Evolutionary conservation across 352 stramenopile species (phyloP).

Genomic region (Globisporangium abappressorium): DNA sequence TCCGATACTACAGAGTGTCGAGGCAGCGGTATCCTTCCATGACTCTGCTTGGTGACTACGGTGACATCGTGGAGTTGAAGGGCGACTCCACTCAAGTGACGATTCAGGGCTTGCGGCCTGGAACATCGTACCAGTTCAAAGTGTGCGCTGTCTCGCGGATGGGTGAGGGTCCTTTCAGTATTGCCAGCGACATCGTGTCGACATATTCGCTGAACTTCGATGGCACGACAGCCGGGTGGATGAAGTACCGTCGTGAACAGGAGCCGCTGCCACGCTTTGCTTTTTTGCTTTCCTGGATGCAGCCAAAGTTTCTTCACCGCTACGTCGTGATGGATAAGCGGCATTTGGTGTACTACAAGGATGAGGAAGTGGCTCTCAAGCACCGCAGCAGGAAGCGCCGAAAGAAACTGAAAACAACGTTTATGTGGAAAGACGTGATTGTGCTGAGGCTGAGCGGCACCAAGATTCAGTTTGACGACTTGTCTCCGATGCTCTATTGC

Average conservation of each 20-base stretch:
- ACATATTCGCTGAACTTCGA: slow-evolving; percentile 77
- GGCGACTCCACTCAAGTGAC: slow-evolving; percentile 46
- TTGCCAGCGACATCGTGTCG: slow-evolving; percentile 60
- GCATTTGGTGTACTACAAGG: slow-evolving; percentile 77
- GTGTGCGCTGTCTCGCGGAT: slow-evolving; percentile 81
- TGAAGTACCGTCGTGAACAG: slow-evolving; percentile 79
- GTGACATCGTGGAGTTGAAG: slow-evolving; percentile 74
- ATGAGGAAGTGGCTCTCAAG: slow-evolving; percentile 76
- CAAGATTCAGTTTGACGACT: slow-evolving; percentile 81
- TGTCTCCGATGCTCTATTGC: slow-evolving; percentile 79
- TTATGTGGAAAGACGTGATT: slow-evolving; percentile 68
- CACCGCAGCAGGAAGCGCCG: slow-evolving; percentile 72
- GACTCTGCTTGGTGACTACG: slow-evolving; percentile 80
- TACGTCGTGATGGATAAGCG: slow-evolving; percentile 77
- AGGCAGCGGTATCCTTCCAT: slow-evolving; percentile 77
- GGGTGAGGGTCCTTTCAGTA: slow-evolving; percentile 82
- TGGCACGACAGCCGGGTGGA: slow-evolving; percentile 80
- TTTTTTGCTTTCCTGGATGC: slow-evolving; percentile 59
- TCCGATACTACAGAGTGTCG: slow-evolving; percentile 80
- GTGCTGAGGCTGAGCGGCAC: slow-evolving; percentile 54
- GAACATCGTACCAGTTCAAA: slow-evolving; percentile 85
- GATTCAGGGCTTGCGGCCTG: slow-evolving; percentile 76
- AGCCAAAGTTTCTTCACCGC: slow-evolving; percentile 75
- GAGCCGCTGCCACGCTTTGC: slow-evolving; percentile 45
- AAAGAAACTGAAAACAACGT: slow-evolving; percentile 77